Evolutionary conservation across 1,139 yeast genomes (phyloP), one percentile per base, ranked within the genome.

Genomic region (Geotrichum fermentans): DNA sequence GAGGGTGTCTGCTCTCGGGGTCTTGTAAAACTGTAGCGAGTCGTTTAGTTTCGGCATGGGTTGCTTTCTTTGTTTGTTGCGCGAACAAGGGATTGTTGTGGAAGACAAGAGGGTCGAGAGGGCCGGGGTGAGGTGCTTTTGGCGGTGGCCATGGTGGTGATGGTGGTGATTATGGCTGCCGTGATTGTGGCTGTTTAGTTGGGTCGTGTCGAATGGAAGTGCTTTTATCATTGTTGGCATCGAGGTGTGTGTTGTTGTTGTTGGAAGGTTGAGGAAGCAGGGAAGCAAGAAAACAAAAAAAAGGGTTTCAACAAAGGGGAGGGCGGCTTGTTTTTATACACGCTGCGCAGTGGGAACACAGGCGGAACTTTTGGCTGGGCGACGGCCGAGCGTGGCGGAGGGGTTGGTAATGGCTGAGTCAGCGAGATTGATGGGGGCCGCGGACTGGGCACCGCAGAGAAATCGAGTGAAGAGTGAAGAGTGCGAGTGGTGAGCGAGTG

Each of bases 101-200:
- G 60, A 43, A 4, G 56, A 54, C 10, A 59, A 47, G 22, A 59
- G 53, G 17, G 51, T 52, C 14, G 61, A 51, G 47, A 59, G 46
- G 6, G 61, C 61, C 29, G 61, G 62, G 32, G 57, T 46, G 39
- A 58, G 49, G 32, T 49, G 53, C 42, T 61, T 51, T 30, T 59
- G 59, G n/a, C 52, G 52, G 42, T 53, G 8, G 60, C 7, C 16
- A 17, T 41, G 45, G 43, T 45, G 49, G 29, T 24, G 36, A 11
- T 35, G 18, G 29, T 43, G 51, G 49, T 18, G 49, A 8, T 20
- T 16, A n/a, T 8, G 17, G 21, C 29, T 18, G n/a, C 16, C 20
- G 36, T 20, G 33, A 26, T 6, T 39, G 16, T 10, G 14, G 43
- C 13, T 28, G 43, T 11, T 22, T 22, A 14, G 28, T n/a, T 7